Evolutionary conservation across 2,329 filamentous ascomycete genomes (phyloP).

Genomic region (Dryadomyces quercus-mongolicae): DNA sequence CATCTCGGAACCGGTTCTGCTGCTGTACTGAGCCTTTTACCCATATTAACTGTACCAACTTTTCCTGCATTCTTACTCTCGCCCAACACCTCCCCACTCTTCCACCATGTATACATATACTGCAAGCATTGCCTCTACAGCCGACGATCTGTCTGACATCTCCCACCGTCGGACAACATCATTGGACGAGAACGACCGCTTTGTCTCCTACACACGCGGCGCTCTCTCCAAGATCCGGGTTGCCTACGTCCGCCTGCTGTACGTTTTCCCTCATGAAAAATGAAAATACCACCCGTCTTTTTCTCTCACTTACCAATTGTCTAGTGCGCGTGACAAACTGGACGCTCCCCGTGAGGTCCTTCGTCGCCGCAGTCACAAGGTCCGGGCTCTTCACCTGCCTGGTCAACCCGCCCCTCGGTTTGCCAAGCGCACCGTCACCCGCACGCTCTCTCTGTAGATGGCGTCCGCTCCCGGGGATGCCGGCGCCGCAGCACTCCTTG

Average conservation of each 20-base stretch:
- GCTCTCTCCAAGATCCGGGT: slow-evolving; percentile 34
- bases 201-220: slow-evolving; percentile 27
- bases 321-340: slow-evolving; percentile 12
- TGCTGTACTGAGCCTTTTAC: too few species aligned
- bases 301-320: neutral
- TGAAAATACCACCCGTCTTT: too few species aligned
- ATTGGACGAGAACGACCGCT: slow-evolving; percentile 17
- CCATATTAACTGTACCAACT: too few species aligned
- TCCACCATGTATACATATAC: neutral
- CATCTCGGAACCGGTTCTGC: too few species aligned
- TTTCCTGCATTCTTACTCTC: too few species aligned
- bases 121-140: neutral
- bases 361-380: slow-evolving; percentile 16
- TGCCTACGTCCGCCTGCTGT: slow-evolving; percentile 22
- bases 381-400: slow-evolving; percentile 8
- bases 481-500: too few species aligned
- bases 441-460: slow-evolving; percentile 17
- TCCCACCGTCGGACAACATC: neutral
- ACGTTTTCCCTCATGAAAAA: too few species aligned
- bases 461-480: slow-evolving; percentile 6
- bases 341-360: slow-evolving; percentile 7
- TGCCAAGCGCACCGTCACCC: slow-evolving; percentile 20
- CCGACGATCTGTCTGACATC: neutral
- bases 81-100: neutral
- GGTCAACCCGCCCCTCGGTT: slow-evolving; percentile 15